Evolutionary conservation across 345 rosid species (phyloP), one percentile per base, ranked within the genome.

Genomic region (Populus euphratica): DNA sequence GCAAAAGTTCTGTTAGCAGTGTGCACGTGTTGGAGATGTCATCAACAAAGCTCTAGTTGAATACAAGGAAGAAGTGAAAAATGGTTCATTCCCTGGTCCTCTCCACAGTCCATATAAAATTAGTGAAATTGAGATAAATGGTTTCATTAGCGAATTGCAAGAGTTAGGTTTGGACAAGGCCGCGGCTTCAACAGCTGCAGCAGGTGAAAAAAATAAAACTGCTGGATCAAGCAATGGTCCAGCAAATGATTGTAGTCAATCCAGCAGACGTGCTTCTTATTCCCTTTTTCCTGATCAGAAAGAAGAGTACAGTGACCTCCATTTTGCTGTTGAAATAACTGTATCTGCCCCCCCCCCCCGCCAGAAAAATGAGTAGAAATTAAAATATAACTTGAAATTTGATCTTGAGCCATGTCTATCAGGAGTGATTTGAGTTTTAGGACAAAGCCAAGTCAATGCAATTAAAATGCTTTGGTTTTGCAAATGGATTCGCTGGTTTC

Each of bases 1-100:
- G 23, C 98, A 97, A 21, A 94, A 94, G 89, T 94, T 94, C 83
- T 91, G 98, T 66, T 91, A 91, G 84, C 96, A 91, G 72, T 96
- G 81, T 82, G 91, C 90, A 27, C 79, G 33, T 5, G 92, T 91
- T 11, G 98, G 98, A 72, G 94, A 91, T 69, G 84, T 86, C 67
- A 90, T 96, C 78, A 89, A 91, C 89, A 89, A 91, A 82, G 93
- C 96, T 8, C 89, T 90, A 16, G 27, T 83, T 4, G 90, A 91
- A 25, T 96, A 92, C 85, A 95, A 86, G 80, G 91, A 90, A 85
- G 99, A 93, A 78, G 98, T 93, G 33, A 76, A 82, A 1, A 91
- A 77, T 5, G 86, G 94, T 50, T 79, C 87, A 11, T 95, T 96
- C 79, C 99, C 97, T 10, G 90, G 94, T 75, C 88, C 93, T 77